Percentiles rank a stretch among this genome's conserved stretches.
Evolutionary conservation across 805 yeast species (phyloP).

Genomic region (Lachancea cidri): DNA sequence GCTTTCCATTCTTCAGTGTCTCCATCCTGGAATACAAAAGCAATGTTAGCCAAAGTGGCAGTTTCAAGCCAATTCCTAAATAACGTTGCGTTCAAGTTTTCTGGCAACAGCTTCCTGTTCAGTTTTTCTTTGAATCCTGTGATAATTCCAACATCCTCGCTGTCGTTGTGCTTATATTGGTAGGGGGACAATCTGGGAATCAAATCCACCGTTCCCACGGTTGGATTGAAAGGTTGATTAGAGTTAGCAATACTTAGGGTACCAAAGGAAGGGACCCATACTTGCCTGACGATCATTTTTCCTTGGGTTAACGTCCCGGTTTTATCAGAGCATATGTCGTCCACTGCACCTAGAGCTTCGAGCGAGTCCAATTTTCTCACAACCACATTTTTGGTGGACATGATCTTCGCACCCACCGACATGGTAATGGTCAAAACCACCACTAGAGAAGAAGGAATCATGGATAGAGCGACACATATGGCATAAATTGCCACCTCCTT

Average conservation of each 20-base stretch:
- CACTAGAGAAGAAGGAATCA: conserved; percentile 97
- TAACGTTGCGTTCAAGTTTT: conserved; percentile 14
- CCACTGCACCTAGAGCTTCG: conserved; percentile 90
- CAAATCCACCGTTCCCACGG: conserved; percentile 84
- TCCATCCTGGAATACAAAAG: conserved; percentile 50
- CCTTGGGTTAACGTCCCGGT: conserved; percentile 89
- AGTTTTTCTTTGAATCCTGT: conserved; percentile 20
- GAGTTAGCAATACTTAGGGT: conserved; percentile 57
- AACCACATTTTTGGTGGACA: conserved; percentile 92
- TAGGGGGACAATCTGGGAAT: conserved; percentile 61
- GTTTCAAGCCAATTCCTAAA: conserved; percentile 52
- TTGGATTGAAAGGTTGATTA: conserved; percentile 81
- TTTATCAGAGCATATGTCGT: conserved; percentile 88
- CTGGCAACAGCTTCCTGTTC: conserved; percentile 14
- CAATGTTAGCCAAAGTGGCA: conserved; percentile 78
- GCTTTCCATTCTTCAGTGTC: conserved; percentile 58
- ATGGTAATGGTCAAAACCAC: conserved; percentile 95
- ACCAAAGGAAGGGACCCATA: conserved; percentile 80
- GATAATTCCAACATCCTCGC: conserved; percentile 29
- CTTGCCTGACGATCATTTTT: conserved; percentile 80
- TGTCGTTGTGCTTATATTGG: conserved; percentile 26
- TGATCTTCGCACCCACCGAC: conserved; percentile 92
- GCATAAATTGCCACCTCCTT: conserved; percentile 84
- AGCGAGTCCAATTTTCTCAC: conserved; percentile 90
- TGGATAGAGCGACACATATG: conserved; percentile 94